Conservation (phyloP, 2,329 filamentous ascomycete genomes). For the Alternaria ventricosa region DNA sequence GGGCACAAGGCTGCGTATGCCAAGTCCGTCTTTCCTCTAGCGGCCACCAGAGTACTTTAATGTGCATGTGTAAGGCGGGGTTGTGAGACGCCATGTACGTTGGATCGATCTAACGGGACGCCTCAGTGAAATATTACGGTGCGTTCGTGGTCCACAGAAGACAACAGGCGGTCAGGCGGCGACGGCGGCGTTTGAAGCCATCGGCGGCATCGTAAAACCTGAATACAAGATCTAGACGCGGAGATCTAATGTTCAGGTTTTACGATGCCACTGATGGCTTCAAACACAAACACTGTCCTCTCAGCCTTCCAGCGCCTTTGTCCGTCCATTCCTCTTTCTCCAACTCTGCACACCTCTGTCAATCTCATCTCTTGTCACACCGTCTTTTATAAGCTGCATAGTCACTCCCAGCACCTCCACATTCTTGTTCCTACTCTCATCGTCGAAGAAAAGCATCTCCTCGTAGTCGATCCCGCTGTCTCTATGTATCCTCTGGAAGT, state of each 20-base stretch:
- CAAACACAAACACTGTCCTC: too few relatives aligned
- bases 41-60: neutral
- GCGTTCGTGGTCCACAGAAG: neutral
- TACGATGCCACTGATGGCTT: too few relatives aligned
- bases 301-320: neutral
- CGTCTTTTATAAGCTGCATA: constrained; percentile 82
- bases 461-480: constrained; percentile 73
- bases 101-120: neutral
- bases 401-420: constrained; percentile 81
- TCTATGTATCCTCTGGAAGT: constrained; percentile 77
- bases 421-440: constrained; percentile 85
- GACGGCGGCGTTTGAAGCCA: too few relatives aligned
- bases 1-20: neutral
- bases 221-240: too few relatives aligned
- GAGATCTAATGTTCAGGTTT: too few relatives aligned
- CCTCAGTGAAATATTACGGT: too few relatives aligned
- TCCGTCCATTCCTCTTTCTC: constrained; percentile 71
- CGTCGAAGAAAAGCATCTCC: constrained; percentile 96
- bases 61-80: neutral
- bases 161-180: neutral
- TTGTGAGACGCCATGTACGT: neutral
- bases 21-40: neutral
- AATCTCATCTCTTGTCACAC: constrained; percentile 76
- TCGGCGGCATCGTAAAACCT: too few relatives aligned
- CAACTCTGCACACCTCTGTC: constrained; percentile 82